Percentiles rank a stretch among this genome's conserved stretches.
Evolutionary conservation across 208 protist species (phyloP).

Genomic region (Trypanosoma brucei): DNA sequence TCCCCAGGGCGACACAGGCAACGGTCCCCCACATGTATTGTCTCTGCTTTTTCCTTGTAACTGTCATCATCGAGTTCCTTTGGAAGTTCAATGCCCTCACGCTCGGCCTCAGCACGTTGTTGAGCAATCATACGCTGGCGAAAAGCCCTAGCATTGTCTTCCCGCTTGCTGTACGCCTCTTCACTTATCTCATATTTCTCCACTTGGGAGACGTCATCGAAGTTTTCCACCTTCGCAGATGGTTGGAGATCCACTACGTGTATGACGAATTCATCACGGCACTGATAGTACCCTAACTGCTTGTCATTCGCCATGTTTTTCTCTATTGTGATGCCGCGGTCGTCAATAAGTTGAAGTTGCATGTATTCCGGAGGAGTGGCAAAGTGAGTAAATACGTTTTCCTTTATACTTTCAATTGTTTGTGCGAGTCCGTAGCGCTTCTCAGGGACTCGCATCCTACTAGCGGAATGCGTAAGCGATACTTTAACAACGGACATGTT

Average conservation of each 20-base stretch:
- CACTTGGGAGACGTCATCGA: conserved; percentile 82
- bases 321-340: conserved; percentile 54
- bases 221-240: conserved; percentile 52
- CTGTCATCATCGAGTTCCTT: conserved; percentile 51
- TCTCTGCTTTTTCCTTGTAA: conserved; percentile 64
- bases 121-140: conserved; percentile 70
- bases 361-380: conserved; percentile 60
- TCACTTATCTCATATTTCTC: conserved; percentile 91
- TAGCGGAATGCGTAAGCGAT: conserved; percentile 79
- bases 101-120: conserved; percentile 66
- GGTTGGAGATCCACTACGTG: conserved; percentile 88
- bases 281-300: conserved; percentile 84
- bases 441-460: conserved; percentile 70
- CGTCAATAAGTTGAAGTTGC: conserved; percentile 78
- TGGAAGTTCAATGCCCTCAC: conserved; percentile 40
- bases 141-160: conserved; percentile 75
- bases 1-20: conserved; percentile 80
- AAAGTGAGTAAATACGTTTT: conserved; percentile 79
- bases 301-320: conserved; percentile 64
- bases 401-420: conserved; percentile 76
- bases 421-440: conserved; percentile 80
- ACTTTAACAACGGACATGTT: conserved; percentile 80
- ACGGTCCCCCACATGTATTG: conserved; percentile 79
- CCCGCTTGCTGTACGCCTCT: conserved; percentile 85
- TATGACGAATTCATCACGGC: conserved; percentile 75